These are phyloP conservation scores for Symbiodinium pilosum DNA, from an alignment of 73 alveolate species.

Conservation along the genomic window DNA sequence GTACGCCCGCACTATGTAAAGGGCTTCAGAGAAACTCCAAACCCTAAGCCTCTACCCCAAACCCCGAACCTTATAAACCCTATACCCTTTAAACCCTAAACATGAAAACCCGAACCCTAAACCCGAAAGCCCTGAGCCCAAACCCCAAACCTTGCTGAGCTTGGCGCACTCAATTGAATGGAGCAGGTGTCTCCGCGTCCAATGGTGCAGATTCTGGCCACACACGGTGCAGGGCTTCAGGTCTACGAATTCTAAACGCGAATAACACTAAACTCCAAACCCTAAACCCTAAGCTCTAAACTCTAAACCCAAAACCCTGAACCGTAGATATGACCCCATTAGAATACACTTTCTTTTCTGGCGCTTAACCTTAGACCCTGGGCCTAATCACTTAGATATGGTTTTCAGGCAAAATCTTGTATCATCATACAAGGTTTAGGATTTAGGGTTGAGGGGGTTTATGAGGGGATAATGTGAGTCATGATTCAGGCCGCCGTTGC, in stretches of 20 bases:
- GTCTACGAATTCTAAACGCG: neutral
- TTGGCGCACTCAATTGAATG: slow-evolving; percentile 49
- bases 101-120: no score
- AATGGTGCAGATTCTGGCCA: slow-evolving; percentile 73
- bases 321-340: no score
- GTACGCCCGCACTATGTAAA: no score
- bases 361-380: no score
- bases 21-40: no score
- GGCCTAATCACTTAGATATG: no score
- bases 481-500: no score
- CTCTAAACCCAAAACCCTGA: neutral
- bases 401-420: no score
- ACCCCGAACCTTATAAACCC: neutral
- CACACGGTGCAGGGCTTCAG: neutral
- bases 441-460: no score
- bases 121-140: neutral
- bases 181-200: slow-evolving; percentile 93
- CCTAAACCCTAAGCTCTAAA: neutral
- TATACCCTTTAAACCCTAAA: neutral
- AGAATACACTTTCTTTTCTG: no score
- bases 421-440: no score
- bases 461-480: no score
- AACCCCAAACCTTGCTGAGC: neutral
- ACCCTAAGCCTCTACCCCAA: neutral
- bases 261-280: neutral